These are phyloP conservation scores for Paratinospora sagittata DNA, from an alignment of 164 flowering plant species.

Conservation along the genomic window DNA sequence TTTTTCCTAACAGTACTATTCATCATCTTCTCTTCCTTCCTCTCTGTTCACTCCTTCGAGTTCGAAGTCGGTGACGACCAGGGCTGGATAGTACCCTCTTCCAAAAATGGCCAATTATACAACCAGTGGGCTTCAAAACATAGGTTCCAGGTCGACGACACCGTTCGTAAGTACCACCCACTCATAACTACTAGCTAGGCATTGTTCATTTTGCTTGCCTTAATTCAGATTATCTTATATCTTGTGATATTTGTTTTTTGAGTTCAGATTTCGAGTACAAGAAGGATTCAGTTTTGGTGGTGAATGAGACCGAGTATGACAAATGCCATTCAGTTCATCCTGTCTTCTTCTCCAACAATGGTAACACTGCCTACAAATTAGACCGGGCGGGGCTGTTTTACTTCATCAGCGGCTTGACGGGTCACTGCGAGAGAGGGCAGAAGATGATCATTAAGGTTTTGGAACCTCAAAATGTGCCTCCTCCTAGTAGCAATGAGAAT, in stretches of 20 bases:
- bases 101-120: slow-evolving; percentile 28
- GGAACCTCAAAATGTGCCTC: slow-evolving; percentile 7
- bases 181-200: not conserved
- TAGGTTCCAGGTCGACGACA: slow-evolving; percentile 52
- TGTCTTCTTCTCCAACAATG: slow-evolving; percentile 48
- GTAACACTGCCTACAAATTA: slow-evolving; percentile 40
- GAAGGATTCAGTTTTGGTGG: slow-evolving; percentile 67
- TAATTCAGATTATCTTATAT: not conserved
- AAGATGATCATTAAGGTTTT: slow-evolving; percentile 43
- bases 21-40: slow-evolving; percentile 13
- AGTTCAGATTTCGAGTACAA: slow-evolving; percentile 51
- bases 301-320: slow-evolving; percentile 42
- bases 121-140: slow-evolving; percentile 64
- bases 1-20: not conserved
- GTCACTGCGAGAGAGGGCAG: slow-evolving; percentile 65
- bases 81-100: slow-evolving; percentile 49
- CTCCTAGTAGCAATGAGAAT: not conserved
- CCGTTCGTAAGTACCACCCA: slow-evolving; percentile 44
- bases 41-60: slow-evolving; percentile 23
- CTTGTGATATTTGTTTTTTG: not conserved
- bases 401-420: slow-evolving; percentile 65
- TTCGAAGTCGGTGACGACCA: slow-evolving; percentile 45
- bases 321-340: slow-evolving; percentile 52
- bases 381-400: slow-evolving; percentile 43
- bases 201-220: not conserved